A percentile compares a stretch with the other conserved stretches of the same genome.
phyloP scores from a whole-genome alignment of 805 yeast genomes.

The Yarrowia porcina region DNA sequence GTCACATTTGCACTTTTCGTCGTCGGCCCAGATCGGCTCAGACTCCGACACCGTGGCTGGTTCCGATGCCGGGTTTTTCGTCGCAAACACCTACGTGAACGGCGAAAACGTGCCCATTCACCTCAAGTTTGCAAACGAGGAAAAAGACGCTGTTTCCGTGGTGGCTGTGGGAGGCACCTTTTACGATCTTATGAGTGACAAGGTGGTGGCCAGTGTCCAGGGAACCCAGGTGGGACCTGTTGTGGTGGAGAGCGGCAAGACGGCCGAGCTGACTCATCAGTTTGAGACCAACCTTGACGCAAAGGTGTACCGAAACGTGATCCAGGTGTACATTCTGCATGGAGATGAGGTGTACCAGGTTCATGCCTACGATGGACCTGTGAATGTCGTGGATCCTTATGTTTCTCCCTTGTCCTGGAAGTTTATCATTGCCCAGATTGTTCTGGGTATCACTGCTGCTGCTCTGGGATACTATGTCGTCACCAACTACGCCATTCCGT shows the following conservation, averaged over 20 bases:
- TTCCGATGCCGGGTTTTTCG: not conserved
- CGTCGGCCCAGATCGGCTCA: not conserved
- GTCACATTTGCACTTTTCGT: conserved; percentile 1
- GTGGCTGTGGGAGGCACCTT: conserved; percentile 33
- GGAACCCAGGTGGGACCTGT: conserved; percentile 48
- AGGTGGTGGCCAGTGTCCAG: conserved; percentile 19
- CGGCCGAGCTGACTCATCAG: conserved; percentile 47
- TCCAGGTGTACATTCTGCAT: conserved; percentile 30
- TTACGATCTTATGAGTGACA: conserved; percentile 28
- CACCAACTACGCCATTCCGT: conserved; percentile 36
- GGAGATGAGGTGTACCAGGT: conserved; percentile 31
- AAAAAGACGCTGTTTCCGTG: conserved; percentile 30
- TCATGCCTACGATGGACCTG: conserved; percentile 31
- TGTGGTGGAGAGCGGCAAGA: conserved; percentile 56
- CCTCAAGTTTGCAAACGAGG: conserved; percentile 34
- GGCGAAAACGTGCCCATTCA: conserved; percentile 32
- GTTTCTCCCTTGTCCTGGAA: conserved; percentile 72
- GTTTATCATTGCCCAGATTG: conserved; percentile 57
- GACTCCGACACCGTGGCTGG: conserved; percentile 9
- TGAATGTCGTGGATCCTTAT: conserved; percentile 59
- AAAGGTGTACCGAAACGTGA: conserved; percentile 51
- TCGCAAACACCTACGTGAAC: conserved; percentile 31
- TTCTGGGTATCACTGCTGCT: conserved; percentile 50
- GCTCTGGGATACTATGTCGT: conserved; percentile 47
- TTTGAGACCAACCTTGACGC: conserved; percentile 37